These are phyloP conservation scores for Botrytis fabae DNA, from an alignment of 2,329 filamentous ascomycete species.

Conservation along the genomic window DNA sequence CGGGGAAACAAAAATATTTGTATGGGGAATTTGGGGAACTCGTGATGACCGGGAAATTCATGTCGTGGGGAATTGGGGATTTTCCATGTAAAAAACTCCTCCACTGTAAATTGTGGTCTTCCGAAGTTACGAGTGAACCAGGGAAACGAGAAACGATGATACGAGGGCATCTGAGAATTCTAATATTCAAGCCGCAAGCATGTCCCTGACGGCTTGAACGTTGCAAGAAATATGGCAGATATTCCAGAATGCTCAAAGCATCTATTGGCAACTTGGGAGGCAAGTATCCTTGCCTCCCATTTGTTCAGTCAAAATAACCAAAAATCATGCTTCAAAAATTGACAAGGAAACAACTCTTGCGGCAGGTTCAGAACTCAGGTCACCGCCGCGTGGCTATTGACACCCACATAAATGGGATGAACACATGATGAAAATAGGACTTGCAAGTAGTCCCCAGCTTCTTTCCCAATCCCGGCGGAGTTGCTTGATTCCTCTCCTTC, in stretches of 20 bases:
- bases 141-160: background rate
- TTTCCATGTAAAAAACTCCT: background rate
- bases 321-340: background rate
- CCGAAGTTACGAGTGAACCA: background rate
- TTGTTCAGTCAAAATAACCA: background rate
- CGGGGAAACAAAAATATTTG: background rate
- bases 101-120: background rate
- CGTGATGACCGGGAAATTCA: background rate
- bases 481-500: background rate
- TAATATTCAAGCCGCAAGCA: background rate
- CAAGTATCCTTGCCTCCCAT: background rate
- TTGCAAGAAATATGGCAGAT: background rate
- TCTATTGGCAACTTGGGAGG: background rate
- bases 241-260: background rate
- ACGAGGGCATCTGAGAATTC: background rate
- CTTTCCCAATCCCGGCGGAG: background rate
- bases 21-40: slow-evolving; percentile 14
- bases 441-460: too few species aligned
- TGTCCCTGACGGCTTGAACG: background rate
- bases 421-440: background rate
- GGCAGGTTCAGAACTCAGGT: background rate
- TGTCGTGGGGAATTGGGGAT: background rate
- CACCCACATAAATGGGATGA: background rate
- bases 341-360: background rate
- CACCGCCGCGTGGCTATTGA: background rate